Conservation (phyloP, 345 rosid genomes). For the Hevea brasiliensis region DNA sequence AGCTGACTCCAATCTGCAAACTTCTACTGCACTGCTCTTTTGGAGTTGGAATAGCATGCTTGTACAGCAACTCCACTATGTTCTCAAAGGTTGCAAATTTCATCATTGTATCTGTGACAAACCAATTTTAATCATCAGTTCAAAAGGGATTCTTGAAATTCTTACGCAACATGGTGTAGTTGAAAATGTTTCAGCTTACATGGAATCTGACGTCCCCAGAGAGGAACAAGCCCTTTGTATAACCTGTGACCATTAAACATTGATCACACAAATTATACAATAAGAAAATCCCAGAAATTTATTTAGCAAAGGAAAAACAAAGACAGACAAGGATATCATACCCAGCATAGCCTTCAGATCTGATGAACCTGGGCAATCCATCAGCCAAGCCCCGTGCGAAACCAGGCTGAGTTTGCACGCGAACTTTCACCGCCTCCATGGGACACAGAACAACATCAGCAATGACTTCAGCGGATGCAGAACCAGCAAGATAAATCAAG, state of each 20-base stretch:
- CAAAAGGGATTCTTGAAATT: neutral
- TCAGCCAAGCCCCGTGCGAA: conserved; percentile 90
- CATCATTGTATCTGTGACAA: conserved; percentile 88
- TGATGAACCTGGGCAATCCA: conserved; percentile 84
- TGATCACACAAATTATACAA: neutral
- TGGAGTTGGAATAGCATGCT: conserved; percentile 70
- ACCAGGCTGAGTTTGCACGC: conserved; percentile 96
- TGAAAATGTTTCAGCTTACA: conserved; percentile 47
- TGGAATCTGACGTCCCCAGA: conserved; percentile 99
- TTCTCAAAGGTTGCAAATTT: conserved; percentile 92
- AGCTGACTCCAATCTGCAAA: conserved; percentile 88
- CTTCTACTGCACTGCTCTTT: conserved; percentile 76
- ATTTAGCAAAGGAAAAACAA: neutral
- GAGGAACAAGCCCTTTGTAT: conserved; percentile 84
- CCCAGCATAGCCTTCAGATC: conserved; percentile 73
- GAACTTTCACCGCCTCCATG: conserved; percentile 91
- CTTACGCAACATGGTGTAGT: neutral
- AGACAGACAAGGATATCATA: conserved; percentile 17
- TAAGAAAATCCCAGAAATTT: neutral
- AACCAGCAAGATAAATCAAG: conserved; percentile 86
- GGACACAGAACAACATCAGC: conserved; percentile 96
- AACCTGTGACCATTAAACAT: conserved; percentile 47
- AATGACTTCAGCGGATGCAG: conserved; percentile 88
- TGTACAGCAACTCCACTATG: conserved; percentile 82
- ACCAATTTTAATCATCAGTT: neutral